phyloP scores from a whole-genome alignment of 805 yeast species.

The Spencermartinsiella europaea region DNA sequence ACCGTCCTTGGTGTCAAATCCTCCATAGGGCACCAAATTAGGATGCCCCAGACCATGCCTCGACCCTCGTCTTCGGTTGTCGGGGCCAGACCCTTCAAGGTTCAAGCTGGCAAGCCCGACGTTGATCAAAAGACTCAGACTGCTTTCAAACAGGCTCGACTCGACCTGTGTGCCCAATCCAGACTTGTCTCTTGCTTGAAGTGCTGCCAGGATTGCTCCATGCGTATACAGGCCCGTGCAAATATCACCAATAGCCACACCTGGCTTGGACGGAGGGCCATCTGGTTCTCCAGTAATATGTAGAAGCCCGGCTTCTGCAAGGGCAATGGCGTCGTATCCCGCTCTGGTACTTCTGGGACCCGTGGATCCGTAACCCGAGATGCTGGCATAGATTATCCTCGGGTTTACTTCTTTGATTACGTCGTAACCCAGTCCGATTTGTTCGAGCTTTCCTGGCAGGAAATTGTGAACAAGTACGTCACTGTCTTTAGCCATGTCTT shows the following conservation, averaged over 20 bases:
- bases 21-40: constrained; percentile 36
- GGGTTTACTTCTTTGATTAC: constrained; percentile 24
- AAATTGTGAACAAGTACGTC: constrained; percentile 37
- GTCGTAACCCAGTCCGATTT: constrained; percentile 32
- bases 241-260: constrained; percentile 38
- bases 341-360: constrained; percentile 36
- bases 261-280: constrained; percentile 38
- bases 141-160: constrained; percentile 34
- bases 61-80: constrained; percentile 4
- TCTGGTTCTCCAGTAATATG: constrained; percentile 38
- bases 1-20: constrained; percentile 32
- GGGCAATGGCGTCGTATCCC: constrained; percentile 41
- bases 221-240: constrained; percentile 37
- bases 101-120: constrained; percentile 36
- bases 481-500: constrained; percentile 25
- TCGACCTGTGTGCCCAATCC: constrained; percentile 35
- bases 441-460: constrained; percentile 33
- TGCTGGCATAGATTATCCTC: constrained; percentile 33
- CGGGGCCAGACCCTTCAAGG: not conserved
- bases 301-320: constrained; percentile 39
- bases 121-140: constrained; percentile 36
- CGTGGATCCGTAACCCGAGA: constrained; percentile 39
- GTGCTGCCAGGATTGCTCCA: constrained; percentile 34
- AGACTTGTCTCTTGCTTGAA: constrained; percentile 26
- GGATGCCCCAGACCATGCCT: constrained; percentile 27